Conservation (phyloP, 129 eudicot species). For the Artemisia argyi region DNA sequence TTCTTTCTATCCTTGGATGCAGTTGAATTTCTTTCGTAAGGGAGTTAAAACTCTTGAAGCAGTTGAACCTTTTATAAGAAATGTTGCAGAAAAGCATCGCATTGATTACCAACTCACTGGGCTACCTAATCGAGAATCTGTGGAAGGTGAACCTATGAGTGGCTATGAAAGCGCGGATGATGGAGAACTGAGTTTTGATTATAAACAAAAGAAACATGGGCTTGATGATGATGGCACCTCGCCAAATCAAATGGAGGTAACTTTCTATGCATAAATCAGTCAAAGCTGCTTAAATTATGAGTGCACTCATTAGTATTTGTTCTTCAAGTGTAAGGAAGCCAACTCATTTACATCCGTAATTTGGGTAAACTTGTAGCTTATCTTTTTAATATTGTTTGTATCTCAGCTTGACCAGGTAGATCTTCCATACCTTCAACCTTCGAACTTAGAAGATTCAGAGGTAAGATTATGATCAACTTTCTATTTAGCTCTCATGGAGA, state of each 20-base stretch:
- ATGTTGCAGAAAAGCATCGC: constrained; percentile 68
- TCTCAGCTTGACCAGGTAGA: constrained; percentile 45
- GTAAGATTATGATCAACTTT: constrained; percentile 27
- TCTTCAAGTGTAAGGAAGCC: constrained; percentile 14
- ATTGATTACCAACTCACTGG: constrained; percentile 71
- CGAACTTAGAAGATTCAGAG: constrained; percentile 40
- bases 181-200: constrained; percentile 81
- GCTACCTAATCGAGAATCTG: constrained; percentile 48
- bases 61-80: constrained; percentile 66
- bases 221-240: constrained; percentile 48
- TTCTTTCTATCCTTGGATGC: constrained; percentile 35
- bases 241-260: constrained; percentile 79
- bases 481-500: neutral
- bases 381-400: neutral
- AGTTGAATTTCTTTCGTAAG: constrained; percentile 80
- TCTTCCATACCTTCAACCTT: constrained; percentile 32
- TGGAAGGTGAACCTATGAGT: constrained; percentile 48
- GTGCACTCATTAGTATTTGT: constrained; percentile 7
- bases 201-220: constrained; percentile 56
- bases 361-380: no score
- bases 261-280: constrained; percentile 1
- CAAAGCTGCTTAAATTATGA: constrained; percentile 7
- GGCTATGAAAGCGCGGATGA: constrained; percentile 55
- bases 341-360: neutral
- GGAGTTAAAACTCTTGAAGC: constrained; percentile 82